Base-by-base conservation (phyloP, 352 stramenopile genomes). In the Phytopythium aichiense region DNA sequence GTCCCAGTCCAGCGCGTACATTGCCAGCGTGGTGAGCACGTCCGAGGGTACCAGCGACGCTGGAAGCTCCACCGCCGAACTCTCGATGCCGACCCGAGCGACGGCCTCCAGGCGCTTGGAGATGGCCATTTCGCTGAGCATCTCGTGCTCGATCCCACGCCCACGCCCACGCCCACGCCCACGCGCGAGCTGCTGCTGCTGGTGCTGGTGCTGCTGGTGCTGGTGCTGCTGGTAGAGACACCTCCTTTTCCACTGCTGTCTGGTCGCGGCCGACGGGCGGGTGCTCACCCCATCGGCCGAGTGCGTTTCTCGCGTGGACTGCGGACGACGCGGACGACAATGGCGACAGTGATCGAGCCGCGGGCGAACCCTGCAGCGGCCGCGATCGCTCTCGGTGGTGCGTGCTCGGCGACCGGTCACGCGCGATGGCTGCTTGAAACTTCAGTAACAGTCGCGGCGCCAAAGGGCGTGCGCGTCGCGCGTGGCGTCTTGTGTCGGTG, bases 41-140 rank as follows among this genome's bases (percentile, higher is more conserved):
- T 72, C 62, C 9, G 74, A 49, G 7, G 73, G 71, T 15, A 83
- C 45, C 28, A 16, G 25, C 16, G 30, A 58, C 35, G 49, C 64
- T 11, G 57, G 63, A 23, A 79, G 60, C 33, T 66, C 48, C 8
- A 85, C 62, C 31, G 63, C 50, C 12, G 67, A 65, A 4, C 61
- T 65, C 38, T 83, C 55, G 7, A 77, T 70, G 28, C 77, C 75
- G 13, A 55, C 48, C 1, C 49, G 30, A 38, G 74, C 58, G 20
- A 76, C 67, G 30, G 67, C 48, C 22, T 45, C 58, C 33, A 83
- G 68, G n/a, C 72, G 72, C 33, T 56, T 35, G 33, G 72, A 73
- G 48, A 80, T 61, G 8, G 51, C 60, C 58, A 68, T 31, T 2
- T 50, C 63, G 1, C 53, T 66, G 42, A 72, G 69, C 48, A 35